Evolutionary conservation across 2,329 filamentous ascomycete species (phyloP), one percentile per base, ranked within the genome.

Genomic region (Keithomyces neogunnii): DNA sequence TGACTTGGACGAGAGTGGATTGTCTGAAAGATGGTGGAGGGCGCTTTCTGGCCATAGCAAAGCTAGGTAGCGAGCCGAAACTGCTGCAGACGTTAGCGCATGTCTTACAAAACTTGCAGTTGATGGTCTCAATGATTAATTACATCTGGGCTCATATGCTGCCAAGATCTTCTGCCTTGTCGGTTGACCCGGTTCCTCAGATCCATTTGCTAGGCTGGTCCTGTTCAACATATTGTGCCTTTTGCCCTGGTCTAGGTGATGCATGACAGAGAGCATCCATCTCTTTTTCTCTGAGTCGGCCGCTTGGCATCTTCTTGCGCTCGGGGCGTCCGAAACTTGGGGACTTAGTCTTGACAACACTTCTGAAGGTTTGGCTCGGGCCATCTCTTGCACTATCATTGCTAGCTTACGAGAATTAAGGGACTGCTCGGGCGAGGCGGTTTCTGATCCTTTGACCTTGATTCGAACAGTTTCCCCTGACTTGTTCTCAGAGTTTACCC

Each of bases 251-350:
- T 71, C 73, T 59, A 73, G 69, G 55, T 68, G 70, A 54, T 74
- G 72, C 49, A 86, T 66, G 1, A 74, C 74, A 31, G 76, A 81
- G 35, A 84, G 69, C 68, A 89, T 76, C 81, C 81, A 84, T 29
- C 55, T 55, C 39, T 50, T 53, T 9, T 53, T 53, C 31, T 60
- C 51, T 9, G 49, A 44, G 9, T 40, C 77, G 66, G 55, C 47
- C 36, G 44, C 32, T 7, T 29, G 19, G 9, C 45, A 40, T n/a
- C 50, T 42, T 4, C 53, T 52, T 1, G 45, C n/a, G 7, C 30
- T 43, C 19, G 45, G 10, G 10, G 8, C 32, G 19, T 40, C 30
- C 9, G 44, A 35, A 30, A 46, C 49, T 4, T 58, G 36, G 19
- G 53, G 26, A 36, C 59, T 50, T 10, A 62, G 48, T 28, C 52